Conservation (phyloP, 2,329 filamentous ascomycete species). For the Biscogniauxia marginata region DNA sequence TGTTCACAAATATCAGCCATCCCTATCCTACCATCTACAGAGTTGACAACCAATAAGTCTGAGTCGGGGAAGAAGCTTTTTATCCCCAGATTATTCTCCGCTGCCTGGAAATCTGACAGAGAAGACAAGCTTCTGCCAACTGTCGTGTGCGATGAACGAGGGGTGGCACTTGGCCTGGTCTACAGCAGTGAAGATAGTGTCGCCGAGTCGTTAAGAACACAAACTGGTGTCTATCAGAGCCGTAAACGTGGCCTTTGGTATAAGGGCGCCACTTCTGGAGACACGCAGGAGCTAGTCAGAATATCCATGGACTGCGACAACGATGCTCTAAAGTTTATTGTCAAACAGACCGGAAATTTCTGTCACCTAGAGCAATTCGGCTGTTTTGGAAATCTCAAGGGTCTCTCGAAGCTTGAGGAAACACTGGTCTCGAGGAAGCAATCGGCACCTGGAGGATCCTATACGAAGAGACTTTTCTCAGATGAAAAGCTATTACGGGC, state of each 20-base stretch:
- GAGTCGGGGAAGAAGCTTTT: constrained; percentile 58
- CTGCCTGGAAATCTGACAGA: constrained; percentile 77
- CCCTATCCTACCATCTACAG: constrained; percentile 70
- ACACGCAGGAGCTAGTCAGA: constrained; percentile 84
- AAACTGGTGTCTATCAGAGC: constrained; percentile 88
- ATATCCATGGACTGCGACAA: constrained; percentile 90
- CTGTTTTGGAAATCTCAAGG: constrained; percentile 84
- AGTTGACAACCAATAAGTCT: constrained; percentile 66
- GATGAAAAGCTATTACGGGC: constrained; percentile 86
- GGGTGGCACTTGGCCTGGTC: constrained; percentile 81
- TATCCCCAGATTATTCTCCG: constrained; percentile 68
- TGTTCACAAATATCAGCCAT: constrained; percentile 57
- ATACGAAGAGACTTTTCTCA: constrained; percentile 89
- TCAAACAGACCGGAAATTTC: constrained; percentile 88
- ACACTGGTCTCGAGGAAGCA: constrained; percentile 79
- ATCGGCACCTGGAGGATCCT: constrained; percentile 84
- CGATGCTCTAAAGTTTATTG: constrained; percentile 87
- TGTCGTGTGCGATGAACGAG: constrained; percentile 85
- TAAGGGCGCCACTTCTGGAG: constrained; percentile 92
- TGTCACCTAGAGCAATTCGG: constrained; percentile 91
- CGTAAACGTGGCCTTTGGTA: constrained; percentile 94
- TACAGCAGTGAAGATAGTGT: constrained; percentile 95
- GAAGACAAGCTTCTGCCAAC: constrained; percentile 84
- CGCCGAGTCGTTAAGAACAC: constrained; percentile 76
- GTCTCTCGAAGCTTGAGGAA: constrained; percentile 81